phyloP scores from a whole-genome alignment of 2,329 filamentous ascomycete species.

The Trichoderma cornu-damae region DNA sequence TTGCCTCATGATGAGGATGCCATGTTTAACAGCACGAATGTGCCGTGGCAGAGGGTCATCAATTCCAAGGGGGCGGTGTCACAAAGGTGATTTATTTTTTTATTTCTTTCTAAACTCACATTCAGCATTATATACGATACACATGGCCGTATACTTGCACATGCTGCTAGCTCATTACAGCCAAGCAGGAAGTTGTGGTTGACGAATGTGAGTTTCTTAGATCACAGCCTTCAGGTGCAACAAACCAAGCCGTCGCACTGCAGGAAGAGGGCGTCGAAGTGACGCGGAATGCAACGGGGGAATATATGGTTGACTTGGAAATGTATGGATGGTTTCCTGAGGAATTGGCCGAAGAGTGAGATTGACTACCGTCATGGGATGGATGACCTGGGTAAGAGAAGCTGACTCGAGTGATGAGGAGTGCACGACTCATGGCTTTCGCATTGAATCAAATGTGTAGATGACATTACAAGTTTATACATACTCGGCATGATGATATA shows the following conservation, averaged over 20 bases:
- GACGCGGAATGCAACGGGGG: conserved; percentile 44
- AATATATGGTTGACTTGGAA: conserved; percentile 47
- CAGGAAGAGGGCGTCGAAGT: conserved; percentile 50
- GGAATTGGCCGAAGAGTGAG: conserved; percentile 43
- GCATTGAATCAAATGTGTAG: neutral
- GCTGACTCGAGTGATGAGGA: neutral
- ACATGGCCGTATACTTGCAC: neutral
- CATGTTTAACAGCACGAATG: conserved; percentile 67
- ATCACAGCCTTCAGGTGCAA: conserved; percentile 45
- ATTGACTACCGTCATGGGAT: neutral
- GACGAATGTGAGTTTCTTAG: conserved; percentile 28
- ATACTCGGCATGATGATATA: neutral
- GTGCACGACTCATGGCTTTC: neutral
- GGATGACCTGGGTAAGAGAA: neutral
- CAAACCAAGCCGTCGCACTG: conserved; percentile 48
- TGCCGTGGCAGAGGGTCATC: conserved; percentile 93
- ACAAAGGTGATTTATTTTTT: conserved; percentile 54
- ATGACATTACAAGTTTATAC: neutral
- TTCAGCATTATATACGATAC: neutral
- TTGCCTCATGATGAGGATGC: conserved; percentile 52
- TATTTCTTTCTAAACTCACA: neutral
- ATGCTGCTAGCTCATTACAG: neutral
- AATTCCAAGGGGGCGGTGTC: conserved; percentile 84
- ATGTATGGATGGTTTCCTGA: conserved; percentile 54
- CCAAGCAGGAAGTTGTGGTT: neutral